Evolutionary conservation across 257 asterid genomes (phyloP).

Genomic region (Solanum chilense): DNA sequence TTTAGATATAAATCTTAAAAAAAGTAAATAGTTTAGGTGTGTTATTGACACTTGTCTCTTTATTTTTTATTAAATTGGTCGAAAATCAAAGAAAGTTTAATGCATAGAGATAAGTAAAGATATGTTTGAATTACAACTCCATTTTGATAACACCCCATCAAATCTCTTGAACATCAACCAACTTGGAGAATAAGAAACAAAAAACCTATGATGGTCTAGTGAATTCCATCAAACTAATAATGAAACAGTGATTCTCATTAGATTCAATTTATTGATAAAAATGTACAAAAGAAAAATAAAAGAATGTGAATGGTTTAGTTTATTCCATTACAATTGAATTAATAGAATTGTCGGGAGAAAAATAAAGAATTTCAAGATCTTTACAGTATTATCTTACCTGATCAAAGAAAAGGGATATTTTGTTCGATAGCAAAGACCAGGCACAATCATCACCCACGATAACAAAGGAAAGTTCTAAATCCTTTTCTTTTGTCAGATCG

Average conservation of each 20-base stretch:
- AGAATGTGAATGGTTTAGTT: neutral
- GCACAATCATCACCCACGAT: neutral
- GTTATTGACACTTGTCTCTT: no score
- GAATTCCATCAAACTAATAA: neutral
- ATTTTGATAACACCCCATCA: no score
- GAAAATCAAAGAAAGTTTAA: no score
- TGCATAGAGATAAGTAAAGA: no score
- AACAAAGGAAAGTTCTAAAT: neutral
- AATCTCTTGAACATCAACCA: neutral
- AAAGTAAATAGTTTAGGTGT: no score
- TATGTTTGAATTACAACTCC: no score
- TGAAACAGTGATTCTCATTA: neutral
- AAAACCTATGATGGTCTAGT: neutral
- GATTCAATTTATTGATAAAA: no score
- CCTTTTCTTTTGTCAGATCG: no score
- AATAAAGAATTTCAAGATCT: neutral
- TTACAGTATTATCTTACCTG: neutral
- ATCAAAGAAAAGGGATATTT: neutral
- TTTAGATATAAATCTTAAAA: no score
- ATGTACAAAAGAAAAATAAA: no score
- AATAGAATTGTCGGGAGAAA: neutral
- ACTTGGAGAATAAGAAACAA: neutral
- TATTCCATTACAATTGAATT: neutral
- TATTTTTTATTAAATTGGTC: no score
- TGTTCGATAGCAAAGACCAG: neutral